Evolutionary conservation across 495 filamentous ascomycete genomes (phyloP), one percentile per base, ranked within the genome.

Genomic region (Hypomontagnella monticulosa): DNA sequence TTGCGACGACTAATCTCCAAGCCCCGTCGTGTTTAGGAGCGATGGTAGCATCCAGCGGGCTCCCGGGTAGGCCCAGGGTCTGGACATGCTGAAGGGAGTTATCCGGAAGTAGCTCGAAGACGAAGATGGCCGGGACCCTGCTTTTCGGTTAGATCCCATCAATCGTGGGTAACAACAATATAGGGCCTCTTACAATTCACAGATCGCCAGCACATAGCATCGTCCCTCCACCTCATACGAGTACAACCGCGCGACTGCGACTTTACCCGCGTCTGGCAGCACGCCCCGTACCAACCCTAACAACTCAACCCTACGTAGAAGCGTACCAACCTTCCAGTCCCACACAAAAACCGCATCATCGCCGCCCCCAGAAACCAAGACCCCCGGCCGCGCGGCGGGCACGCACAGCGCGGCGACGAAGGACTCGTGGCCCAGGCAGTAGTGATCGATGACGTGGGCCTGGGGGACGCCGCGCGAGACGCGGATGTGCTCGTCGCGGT

Each of bases 401-500:
- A 91, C 75, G 68, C 88, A 92, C 14, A 99, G 76, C 50, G 83
- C 87, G 76, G 81, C 90, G 48, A 99, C 79, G 71, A 97, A 97
- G 27, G 91, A 83, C 44, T 81, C 85, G 70, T 99, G 95, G 0
- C 93, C 94, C 12, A 97, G 80, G 67, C 93, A 97, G 73, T 89
- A 97, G 1, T 81, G 81, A 72, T 98, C 95, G 73, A 97, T 96
- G 60, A 98, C 79, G 71, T 96, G 90, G 3, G 90, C 80, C 75
- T 98, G 92, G 5, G 93, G 93, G 15, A 87, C 79, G 3, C 88
- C 91, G 56, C 95, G 84, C 20, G 94, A 95, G 7, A 99, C 82
- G 52, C 95, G 92, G 69, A 99, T 97, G 73, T 98, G 96, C 80
- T 99, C 95, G 80, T 99, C 95, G 54, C 95, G 87, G 78, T 99